These are phyloP conservation scores for Omphalotus olearius DNA, from an alignment of 1,284 basidiomycete genomes.

Conservation along the genomic window DNA sequence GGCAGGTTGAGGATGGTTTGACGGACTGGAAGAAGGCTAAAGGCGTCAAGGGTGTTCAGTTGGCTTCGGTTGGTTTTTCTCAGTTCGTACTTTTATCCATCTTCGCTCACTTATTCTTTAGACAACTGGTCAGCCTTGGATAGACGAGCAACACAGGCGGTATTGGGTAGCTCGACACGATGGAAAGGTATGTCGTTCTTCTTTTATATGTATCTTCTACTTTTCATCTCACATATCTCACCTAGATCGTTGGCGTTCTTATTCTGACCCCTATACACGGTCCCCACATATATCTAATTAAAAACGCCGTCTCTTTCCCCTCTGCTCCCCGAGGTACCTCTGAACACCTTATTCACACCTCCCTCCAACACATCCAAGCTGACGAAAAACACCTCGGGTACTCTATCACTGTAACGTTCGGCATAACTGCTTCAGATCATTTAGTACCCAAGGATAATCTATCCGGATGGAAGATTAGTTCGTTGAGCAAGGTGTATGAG, in stretches of 20 bases:
- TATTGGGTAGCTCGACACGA: conserved; percentile 39
- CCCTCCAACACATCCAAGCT: conserved; percentile 31
- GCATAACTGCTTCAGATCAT: conserved; percentile 34
- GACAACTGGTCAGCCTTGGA: conserved; percentile 39
- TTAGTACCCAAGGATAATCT: conserved; percentile 35
- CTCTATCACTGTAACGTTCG: conserved; percentile 35
- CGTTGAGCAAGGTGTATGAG: conserved; percentile 34
- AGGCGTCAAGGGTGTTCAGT: conserved; percentile 29
- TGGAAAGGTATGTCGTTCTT: too few relatives aligned
- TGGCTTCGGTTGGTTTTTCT: conserved; percentile 28
- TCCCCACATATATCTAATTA: conserved; percentile 35
- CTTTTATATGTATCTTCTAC: too few relatives aligned
- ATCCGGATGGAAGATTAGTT: conserved; percentile 37
- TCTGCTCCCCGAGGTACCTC: conserved; percentile 43
- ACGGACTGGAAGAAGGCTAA: conserved; percentile 33
- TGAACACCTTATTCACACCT: conserved; percentile 38
- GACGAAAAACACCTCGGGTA: conserved; percentile 14
- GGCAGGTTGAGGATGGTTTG: conserved; percentile 35
- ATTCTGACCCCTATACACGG: conserved; percentile 37
- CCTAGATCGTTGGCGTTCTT: conserved; percentile 34
- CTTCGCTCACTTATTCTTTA: conserved; percentile 12
- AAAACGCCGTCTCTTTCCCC: conserved; percentile 42
- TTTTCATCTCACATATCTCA: neutral
- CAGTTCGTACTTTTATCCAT: neutral
- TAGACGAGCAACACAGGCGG: conserved; percentile 37